A percentile compares a stretch with the other conserved stretches of the same genome.
Conservation (phyloP, 2,329 filamentous ascomycete genomes). For the Metarhizium rileyi region DNA sequence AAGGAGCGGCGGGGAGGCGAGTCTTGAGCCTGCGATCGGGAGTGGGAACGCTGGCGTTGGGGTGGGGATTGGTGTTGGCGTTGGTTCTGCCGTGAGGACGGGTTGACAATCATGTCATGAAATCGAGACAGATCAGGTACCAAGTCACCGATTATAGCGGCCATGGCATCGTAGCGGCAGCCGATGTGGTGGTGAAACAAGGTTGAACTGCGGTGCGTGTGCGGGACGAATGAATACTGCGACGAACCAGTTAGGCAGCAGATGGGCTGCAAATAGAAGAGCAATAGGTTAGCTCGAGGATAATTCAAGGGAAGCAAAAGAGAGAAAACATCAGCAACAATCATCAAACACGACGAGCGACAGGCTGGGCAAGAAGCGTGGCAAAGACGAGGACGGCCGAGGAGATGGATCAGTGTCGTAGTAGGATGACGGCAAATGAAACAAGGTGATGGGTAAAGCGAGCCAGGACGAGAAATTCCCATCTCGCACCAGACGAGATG, state of each 20-base stretch:
- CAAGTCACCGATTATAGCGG: conserved; percentile 59
- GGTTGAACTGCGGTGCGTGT: not conserved
- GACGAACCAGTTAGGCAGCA: not conserved
- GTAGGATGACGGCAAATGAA: not conserved
- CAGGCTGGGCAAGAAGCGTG: not conserved
- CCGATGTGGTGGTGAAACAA: not conserved
- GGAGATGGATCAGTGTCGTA: not conserved
- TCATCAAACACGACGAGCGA: not conserved
- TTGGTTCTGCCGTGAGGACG: conserved; percentile 36
- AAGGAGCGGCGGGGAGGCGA: conserved; percentile 18
- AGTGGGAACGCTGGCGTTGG: conserved; percentile 12
- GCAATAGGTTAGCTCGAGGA: not conserved
- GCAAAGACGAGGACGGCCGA: not conserved
- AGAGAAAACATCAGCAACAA: not conserved
- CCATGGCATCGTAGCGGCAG: conserved; percentile 40
- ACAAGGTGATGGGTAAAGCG: no score
- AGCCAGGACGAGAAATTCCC: not conserved
- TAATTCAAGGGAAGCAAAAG: not conserved
- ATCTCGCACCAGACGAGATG: not conserved
- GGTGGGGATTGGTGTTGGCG: conserved; percentile 33
- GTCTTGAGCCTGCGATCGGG: conserved; percentile 9
- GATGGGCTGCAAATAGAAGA: conserved; percentile 2
- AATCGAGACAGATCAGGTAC: conserved; percentile 63
- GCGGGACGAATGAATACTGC: not conserved
- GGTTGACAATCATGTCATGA: conserved; percentile 56